Percentiles rank a stretch among this genome's conserved stretches.
These are phyloP conservation scores for Wallacemonas rigidus DNA, from an alignment of 208 protist species.

Conservation along the genomic window DNA sequence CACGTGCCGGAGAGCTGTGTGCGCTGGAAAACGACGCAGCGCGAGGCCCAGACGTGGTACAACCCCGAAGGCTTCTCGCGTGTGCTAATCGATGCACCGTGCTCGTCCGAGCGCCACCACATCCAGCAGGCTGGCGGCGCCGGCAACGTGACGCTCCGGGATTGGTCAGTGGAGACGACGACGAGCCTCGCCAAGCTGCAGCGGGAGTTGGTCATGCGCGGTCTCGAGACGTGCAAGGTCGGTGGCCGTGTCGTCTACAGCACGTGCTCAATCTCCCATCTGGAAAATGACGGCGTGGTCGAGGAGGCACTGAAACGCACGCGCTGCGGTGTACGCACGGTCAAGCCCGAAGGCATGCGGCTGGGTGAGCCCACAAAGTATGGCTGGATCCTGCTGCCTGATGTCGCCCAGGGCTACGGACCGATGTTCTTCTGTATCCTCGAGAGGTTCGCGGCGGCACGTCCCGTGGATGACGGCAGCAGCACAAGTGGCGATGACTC, in stretches of 20 bases:
- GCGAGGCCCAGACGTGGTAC: conserved; percentile 74
- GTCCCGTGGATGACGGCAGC: conserved; percentile 28
- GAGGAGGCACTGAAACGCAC: conserved; percentile 57
- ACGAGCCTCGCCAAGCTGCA: conserved; percentile 52
- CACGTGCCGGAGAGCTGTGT: conserved; percentile 75
- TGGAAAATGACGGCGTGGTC: conserved; percentile 91
- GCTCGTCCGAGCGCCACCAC: conserved; percentile 91
- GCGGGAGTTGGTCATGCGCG: conserved; percentile 65
- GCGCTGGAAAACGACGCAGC: conserved; percentile 58
- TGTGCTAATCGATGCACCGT: conserved; percentile 93
- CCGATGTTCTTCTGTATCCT: conserved; percentile 78
- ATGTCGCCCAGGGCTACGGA: conserved; percentile 56
- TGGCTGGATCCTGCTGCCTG: conserved; percentile 77
- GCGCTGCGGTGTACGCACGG: conserved; percentile 56
- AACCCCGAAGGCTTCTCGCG: conserved; percentile 63
- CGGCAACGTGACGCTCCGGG: conserved; percentile 31
- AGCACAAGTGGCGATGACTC: conserved; percentile 25
- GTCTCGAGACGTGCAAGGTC: conserved; percentile 69
- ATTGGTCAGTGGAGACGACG: conserved; percentile 54
- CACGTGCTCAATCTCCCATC: conserved; percentile 87
- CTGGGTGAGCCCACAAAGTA: conserved; percentile 67
- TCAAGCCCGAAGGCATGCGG: conserved; percentile 19
- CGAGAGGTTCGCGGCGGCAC: conserved; percentile 48
- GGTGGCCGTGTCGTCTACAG: conserved; percentile 91
- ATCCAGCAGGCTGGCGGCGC: conserved; percentile 61